These are phyloP conservation scores for Chlamydomonas eustigma DNA, from an alignment of 139 green algal species.

Conservation along the genomic window DNA sequence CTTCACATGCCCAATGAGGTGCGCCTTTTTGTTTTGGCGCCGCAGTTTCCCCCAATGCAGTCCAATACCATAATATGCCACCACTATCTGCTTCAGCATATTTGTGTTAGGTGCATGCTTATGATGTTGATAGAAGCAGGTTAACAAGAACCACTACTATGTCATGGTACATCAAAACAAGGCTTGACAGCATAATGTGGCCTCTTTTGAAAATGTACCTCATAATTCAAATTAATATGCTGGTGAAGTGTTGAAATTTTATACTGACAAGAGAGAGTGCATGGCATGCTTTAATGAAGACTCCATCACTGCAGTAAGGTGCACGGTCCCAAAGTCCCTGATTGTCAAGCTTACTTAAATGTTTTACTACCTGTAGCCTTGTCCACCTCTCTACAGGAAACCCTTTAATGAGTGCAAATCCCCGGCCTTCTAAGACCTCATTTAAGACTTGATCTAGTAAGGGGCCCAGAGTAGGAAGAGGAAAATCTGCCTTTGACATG, in stretches of 20 bases:
- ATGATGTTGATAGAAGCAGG: too few species aligned
- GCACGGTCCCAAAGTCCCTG: too few species aligned
- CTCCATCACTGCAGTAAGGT: too few species aligned
- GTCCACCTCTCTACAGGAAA: conserved; percentile 53
- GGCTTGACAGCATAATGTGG: too few species aligned
- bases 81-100: conserved; percentile 40
- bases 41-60: conserved; percentile 45
- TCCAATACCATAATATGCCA: conserved; percentile 49
- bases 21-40: conserved; percentile 50
- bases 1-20: conserved; percentile 45
- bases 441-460: conserved; percentile 34
- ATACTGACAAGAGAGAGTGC: too few species aligned
- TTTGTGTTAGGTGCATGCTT: too few species aligned
- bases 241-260: too few species aligned
- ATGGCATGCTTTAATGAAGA: too few species aligned
- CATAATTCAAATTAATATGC: too few species aligned
- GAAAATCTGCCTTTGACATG: conserved; percentile 14
- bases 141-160: too few species aligned
- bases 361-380: conserved; percentile 5
- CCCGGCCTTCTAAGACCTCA: conserved; percentile 43
- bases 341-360: neutral
- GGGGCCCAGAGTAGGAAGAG: conserved; percentile 36
- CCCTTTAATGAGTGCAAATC: conserved; percentile 57
- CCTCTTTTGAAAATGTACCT: too few species aligned
- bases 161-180: too few species aligned